Percentiles rank a stretch among this genome's conserved stretches.
phyloP scores from a whole-genome alignment of 768 basidiomycete genomes.

The Rhodotorula graminis region DNA sequence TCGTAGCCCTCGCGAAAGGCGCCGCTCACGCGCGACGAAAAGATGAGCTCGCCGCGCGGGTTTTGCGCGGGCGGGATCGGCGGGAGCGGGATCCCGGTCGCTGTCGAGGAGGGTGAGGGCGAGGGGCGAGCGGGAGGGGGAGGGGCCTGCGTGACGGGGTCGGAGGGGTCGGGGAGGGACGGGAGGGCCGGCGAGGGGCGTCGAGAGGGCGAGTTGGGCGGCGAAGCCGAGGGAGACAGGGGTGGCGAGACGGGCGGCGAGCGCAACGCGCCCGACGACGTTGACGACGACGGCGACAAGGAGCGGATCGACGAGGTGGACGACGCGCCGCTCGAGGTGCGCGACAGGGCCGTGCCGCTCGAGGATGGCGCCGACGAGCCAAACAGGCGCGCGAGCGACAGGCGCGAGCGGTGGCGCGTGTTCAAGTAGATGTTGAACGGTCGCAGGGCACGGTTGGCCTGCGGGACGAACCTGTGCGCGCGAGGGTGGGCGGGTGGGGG shows the following conservation, averaged over 20 bases:
- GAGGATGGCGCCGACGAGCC: background rate
- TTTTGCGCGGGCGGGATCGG: slow-evolving; percentile 85
- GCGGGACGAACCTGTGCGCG: slow-evolving; percentile 76
- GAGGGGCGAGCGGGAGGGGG: slow-evolving; percentile 44
- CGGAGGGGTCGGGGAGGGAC: slow-evolving; percentile 18
- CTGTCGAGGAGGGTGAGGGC: slow-evolving; percentile 10
- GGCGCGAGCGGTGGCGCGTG: slow-evolving; percentile 70
- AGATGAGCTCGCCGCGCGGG: slow-evolving; percentile 93
- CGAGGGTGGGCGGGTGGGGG: slow-evolving; percentile 7
- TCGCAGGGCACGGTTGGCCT: slow-evolving; percentile 84
- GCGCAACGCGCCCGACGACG: background rate
- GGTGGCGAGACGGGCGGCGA: slow-evolving; percentile 40
- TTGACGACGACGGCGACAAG: too few species aligned
- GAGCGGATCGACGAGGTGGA: background rate
- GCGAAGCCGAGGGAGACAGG: slow-evolving; percentile 48
- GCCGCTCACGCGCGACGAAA: slow-evolving; percentile 78
- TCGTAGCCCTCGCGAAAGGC: slow-evolving; percentile 86
- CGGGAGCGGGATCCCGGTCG: slow-evolving; percentile 52
- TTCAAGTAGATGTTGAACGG: slow-evolving; percentile 97
- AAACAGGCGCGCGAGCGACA: slow-evolving; percentile 44
- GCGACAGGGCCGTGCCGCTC: slow-evolving; percentile 17
- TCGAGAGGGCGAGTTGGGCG: slow-evolving; percentile 53
- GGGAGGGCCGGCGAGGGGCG: slow-evolving; percentile 51
- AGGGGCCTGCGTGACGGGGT: slow-evolving; percentile 47
- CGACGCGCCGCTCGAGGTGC: slow-evolving; percentile 13